Evolutionary conservation across 1,284 basidiomycete species (phyloP).

Genomic region (Psilocybe mexicana): DNA sequence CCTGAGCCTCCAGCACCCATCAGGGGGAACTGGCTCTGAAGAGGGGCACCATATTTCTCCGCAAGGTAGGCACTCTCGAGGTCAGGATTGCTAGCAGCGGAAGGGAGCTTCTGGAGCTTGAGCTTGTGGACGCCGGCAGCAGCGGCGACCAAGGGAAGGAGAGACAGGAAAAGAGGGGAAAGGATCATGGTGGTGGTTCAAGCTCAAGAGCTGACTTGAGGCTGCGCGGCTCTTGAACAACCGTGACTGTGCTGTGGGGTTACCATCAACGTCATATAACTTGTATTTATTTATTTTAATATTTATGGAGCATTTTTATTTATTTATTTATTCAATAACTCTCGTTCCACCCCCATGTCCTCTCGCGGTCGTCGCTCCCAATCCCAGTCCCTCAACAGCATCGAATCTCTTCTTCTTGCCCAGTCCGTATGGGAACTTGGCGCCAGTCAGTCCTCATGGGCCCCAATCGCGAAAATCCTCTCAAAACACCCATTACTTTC

Average conservation of each 20-base stretch:
- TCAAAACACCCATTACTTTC: constrained; percentile 65
- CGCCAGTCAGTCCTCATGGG: constrained; percentile 61
- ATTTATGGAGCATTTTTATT: not conserved
- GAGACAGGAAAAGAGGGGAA: constrained; percentile 59
- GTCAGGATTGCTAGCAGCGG: constrained; percentile 58
- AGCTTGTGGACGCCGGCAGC: constrained; percentile 78
- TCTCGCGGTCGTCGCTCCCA: constrained; percentile 30
- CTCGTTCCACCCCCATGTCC: constrained; percentile 23
- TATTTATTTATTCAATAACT: constrained; percentile 15
- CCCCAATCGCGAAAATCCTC: constrained; percentile 65
- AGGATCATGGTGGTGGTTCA: constrained; percentile 63
- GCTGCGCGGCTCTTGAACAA: not conserved
- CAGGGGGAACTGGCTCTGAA: constrained; percentile 64
- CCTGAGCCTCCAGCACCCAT: constrained; percentile 75
- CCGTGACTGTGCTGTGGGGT: constrained; percentile 3
- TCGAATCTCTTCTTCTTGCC: constrained; percentile 75
- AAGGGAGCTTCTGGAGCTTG: constrained; percentile 83
- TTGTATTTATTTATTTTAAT: constrained; percentile 17
- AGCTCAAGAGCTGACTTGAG: constrained; percentile 24
- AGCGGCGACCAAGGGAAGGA: constrained; percentile 72
- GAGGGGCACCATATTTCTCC: constrained; percentile 78
- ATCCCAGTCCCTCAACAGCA: constrained; percentile 39
- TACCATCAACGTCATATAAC: constrained; percentile 26
- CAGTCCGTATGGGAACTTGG: constrained; percentile 87
- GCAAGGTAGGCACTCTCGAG: constrained; percentile 82